Evolutionary conservation across 2,329 filamentous ascomycete genomes (phyloP), one percentile per base, ranked within the genome.

Genomic region (Colletotrichum eremochloae): DNA sequence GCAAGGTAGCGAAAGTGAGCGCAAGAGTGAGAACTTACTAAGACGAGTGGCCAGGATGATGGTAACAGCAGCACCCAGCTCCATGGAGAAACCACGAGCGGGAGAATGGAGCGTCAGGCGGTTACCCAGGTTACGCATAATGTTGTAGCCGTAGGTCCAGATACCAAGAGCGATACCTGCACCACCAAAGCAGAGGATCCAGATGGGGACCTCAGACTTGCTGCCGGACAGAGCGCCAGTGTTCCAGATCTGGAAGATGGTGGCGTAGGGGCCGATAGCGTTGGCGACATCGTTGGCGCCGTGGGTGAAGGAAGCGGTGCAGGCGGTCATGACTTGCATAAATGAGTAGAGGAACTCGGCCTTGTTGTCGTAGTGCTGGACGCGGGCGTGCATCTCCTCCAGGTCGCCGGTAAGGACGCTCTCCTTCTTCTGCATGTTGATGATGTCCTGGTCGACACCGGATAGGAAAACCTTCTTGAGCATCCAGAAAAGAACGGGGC

Each of bases 211-310:
- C 1, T 84, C 78, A 0, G 86, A 79, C 77, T 87, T 85, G 74
- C 78, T 82, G 0, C 77, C 77, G 3, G 65, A 33, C 1, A 89
- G 78, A 0, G 76, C 77, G 2, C 86, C 88, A 0, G 82, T 84
- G 42, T 81, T 76, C 88, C 89, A 93, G 74, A 91, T 87, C 72
- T 88, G 82, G 81, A 85, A 92, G 76, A 92, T 89, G 64, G 89
- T 87, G 2, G 90, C 88, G 77, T 88, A 91, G 1, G 90, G 90
- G 0, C 89, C 90, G 67, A 91, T 86, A 38, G 90, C 89, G 77
- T 87, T 92, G 76, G 88, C 84, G 29, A 92, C 88, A 73, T 92
- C 91, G 79, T 92, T 93, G 75, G 90, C 89, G 33, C 91, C 91
- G 81, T 93, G 90, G 2, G 88, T 87, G 74, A 92, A 91, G 4